These are phyloP conservation scores for Myxozyma mucilagina DNA, from an alignment of 805 yeast genomes.

Conservation along the genomic window DNA sequence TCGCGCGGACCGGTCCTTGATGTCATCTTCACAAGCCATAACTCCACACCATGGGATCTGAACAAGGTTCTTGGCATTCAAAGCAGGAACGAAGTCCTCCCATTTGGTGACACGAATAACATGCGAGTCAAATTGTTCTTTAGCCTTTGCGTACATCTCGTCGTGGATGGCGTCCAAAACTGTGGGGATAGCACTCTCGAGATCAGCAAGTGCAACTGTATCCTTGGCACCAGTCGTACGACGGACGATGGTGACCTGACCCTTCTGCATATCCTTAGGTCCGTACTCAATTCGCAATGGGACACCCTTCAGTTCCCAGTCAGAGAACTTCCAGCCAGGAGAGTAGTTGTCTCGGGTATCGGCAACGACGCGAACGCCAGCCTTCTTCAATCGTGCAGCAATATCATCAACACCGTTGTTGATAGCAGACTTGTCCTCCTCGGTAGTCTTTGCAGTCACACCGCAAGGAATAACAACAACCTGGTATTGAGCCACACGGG, in stretches of 20 bases:
- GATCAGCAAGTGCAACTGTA: conserved; percentile 61
- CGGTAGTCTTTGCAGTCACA: conserved; percentile 79
- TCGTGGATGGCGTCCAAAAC: conserved; percentile 79
- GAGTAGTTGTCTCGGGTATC: conserved; percentile 94
- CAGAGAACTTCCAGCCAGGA: conserved; percentile 98
- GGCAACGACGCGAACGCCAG: conserved; percentile 73
- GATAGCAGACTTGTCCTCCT: conserved; percentile 70
- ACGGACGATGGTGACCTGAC: conserved; percentile 84
- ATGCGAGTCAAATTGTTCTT: conserved; percentile 78
- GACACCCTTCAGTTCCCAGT: conserved; percentile 93
- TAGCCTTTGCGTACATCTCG: conserved; percentile 74
- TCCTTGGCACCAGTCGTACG: conserved; percentile 84
- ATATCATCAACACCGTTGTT: conserved; percentile 67
- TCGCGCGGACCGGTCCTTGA: conserved; percentile 82
- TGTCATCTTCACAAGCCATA: conserved; percentile 92
- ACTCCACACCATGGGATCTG: conserved; percentile 98
- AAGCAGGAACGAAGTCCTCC: conserved; percentile 88
- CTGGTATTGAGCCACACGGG: conserved; percentile 91
- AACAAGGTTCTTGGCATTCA: conserved; percentile 87
- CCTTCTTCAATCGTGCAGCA: conserved; percentile 58
- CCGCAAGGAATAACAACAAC: conserved; percentile 95
- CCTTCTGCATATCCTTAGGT: conserved; percentile 85
- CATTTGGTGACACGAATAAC: conserved; percentile 78
- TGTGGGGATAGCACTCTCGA: conserved; percentile 67
- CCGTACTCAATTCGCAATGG: conserved; percentile 95